These are phyloP conservation scores for Lachancea thermotolerans DNA, from an alignment of 805 yeast species.

Conservation along the genomic window DNA sequence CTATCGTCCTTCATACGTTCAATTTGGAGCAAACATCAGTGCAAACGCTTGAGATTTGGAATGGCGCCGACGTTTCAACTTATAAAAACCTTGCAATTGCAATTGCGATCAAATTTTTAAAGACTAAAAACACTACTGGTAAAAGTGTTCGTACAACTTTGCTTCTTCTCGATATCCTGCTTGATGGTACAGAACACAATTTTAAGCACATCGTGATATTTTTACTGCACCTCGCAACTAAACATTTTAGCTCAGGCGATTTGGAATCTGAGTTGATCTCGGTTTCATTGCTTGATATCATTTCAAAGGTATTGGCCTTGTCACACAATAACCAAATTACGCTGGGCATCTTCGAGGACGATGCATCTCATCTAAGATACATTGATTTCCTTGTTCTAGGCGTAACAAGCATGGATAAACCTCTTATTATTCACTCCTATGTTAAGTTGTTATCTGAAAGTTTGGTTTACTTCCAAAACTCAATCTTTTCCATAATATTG, in stretches of 20 bases:
- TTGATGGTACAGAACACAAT: constrained; percentile 53
- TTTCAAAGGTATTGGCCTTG: constrained; percentile 27
- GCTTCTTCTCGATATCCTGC: constrained; percentile 38
- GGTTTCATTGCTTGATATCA: constrained; percentile 28
- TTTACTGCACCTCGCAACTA: constrained; percentile 34
- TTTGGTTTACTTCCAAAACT: constrained; percentile 42
- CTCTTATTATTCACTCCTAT: constrained; percentile 31
- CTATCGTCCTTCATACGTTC: constrained; percentile 41
- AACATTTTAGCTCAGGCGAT: constrained; percentile 19
- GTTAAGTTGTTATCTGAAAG: constrained; percentile 45
- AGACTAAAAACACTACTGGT: constrained; percentile 29
- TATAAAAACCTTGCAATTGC: constrained; percentile 51
- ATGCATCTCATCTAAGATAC: constrained; percentile 27
- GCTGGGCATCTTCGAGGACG: constrained; percentile 28
- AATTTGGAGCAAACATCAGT: constrained; percentile 54
- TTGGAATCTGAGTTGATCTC: constrained; percentile 28
- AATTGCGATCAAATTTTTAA: constrained; percentile 42
- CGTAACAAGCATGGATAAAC: constrained; percentile 38
- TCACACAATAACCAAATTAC: constrained; percentile 29
- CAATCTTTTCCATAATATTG: constrained; percentile 49
- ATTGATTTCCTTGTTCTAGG: constrained; percentile 46
- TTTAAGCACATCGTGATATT: constrained; percentile 41
- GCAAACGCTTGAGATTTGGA: constrained; percentile 30
- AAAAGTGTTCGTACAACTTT: constrained; percentile 39
- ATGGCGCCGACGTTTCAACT: constrained; percentile 45